Evolutionary conservation across 2,329 filamentous ascomycete species (phyloP), one percentile per base, ranked within the genome.

Genomic region (Penicillium sp.): DNA sequence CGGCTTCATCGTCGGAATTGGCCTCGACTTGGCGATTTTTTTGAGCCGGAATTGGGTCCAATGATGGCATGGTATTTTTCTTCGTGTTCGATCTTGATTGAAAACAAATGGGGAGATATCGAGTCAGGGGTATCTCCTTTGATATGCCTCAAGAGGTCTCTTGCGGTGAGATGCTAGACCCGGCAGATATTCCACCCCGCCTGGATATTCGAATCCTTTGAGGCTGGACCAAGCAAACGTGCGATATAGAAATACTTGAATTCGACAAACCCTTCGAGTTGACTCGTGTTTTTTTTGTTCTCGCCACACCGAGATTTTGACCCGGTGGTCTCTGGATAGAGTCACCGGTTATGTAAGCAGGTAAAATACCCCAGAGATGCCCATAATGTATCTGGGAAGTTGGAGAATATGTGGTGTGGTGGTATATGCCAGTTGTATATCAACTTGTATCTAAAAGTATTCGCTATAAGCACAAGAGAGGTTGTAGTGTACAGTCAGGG

Each of bases 1-100:
- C 93, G 46, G 88, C 87, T 73, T 96, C 93, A 73, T 96, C 90
- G 78, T 97, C 91, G 45, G 90, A 95, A 89, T 95, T 95, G 39
- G 46, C 64, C 46, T 77, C 58, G 46, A 49, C 46, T 12, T 50
- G 55, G 16, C 58, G 48, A 51, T 56, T 62, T 47, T 45, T 60
- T 23, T 42, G 39, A 16, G 53, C 52, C 25, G 52, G 50, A 46
- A 53, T 53, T 45, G 58, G 58, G 23, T 63, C 59, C 45, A 61
- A 31, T 32, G 60, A 63, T 16, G 60, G 64, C 61, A 64, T 60
- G 40, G 13, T 54, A 8, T 9, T 31, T 23, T 44, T 38, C 12
- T 13, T 15, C 3, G n/a, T 12, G 35, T 39, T 29, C 37, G 4
- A 6, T 38, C 32, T 41, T 37, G 27, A 40, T 29, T 31, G 10